Base-by-base conservation (phyloP, 352 stramenopile species). In the Blastocystis sp. region DNA sequence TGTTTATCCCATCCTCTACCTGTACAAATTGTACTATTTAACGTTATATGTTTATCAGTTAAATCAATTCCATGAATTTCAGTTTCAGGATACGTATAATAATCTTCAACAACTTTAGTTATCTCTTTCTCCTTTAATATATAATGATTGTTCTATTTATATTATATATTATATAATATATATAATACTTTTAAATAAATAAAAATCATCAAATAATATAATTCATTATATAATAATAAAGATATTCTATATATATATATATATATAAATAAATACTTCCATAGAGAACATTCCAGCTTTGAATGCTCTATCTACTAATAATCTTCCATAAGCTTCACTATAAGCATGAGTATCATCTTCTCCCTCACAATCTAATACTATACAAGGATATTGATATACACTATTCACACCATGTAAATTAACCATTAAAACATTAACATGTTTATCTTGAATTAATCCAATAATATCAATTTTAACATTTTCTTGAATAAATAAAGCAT, bases 381-480 rank as follows among this genome's bases (percentile, higher is more conserved):
- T 62, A 34, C 54, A 42, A 33, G 52, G 52, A 27, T 62, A 62
- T 19, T 42, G 52, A 32, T 62, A 62, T 5, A 5, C 21, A 21
- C 27, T 54, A 13, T 52, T 28, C 33, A 34, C 41, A 34, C 35
- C 27, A 0, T 42, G 39, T 13, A 62, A 54, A 19, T 62, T 42
- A 39, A 62, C 37, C 7, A 62, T 42, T 49, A 62, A 39, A 24
- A 62, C 52, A 28, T 62, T 39, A 32, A 42, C 52, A 27, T 62
- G 52, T 31, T 62, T 42, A 19, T 62, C 52, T 13, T 23, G 32
- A 7, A 62, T 42, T 13, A 48, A 19, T 6, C 39, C 52, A n/a
- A 62, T 37, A n/a, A 62, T 31, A 27, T 62, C 54, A 25, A 62
- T 30, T 6, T 46, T 21, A 19, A 62, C 52, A n/a, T 62, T 42